phyloP scores from a whole-genome alignment of 2,329 filamentous ascomycete species.

The Lecanicillium sp. region DNA sequence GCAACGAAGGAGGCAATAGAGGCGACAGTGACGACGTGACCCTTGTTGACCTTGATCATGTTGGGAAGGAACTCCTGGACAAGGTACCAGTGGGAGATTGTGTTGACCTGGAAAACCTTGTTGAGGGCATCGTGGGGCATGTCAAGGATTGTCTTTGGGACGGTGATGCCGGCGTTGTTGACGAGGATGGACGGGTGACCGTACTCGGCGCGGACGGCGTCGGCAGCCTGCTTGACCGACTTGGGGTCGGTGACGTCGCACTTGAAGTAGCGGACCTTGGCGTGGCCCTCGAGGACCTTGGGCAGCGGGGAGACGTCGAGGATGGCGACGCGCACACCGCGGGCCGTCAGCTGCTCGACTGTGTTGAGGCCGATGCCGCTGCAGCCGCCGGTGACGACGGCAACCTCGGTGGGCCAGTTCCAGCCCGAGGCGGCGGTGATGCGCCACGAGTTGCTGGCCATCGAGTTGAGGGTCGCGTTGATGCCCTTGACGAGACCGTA shows the following conservation, averaged over 20 bases:
- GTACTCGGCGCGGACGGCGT: constrained; percentile 42
- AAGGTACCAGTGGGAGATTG: constrained; percentile 56
- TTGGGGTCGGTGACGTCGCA: constrained; percentile 56
- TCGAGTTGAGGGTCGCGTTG: constrained; percentile 11
- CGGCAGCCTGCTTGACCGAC: constrained; percentile 41
- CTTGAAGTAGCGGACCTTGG: constrained; percentile 56
- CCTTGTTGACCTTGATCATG: constrained; percentile 55
- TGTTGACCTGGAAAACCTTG: constrained; percentile 61
- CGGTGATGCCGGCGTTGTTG: constrained; percentile 37
- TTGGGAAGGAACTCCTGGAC: constrained; percentile 55
- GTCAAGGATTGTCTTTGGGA: constrained; percentile 55
- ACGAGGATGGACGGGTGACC: constrained; percentile 59
- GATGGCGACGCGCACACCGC: constrained; percentile 56
- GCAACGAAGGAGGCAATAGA: constrained; percentile 52
- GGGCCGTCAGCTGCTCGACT: constrained; percentile 52
- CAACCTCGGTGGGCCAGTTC: constrained; percentile 57
- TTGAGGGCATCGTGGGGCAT: constrained; percentile 47
- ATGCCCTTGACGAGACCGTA: constrained; percentile 8
- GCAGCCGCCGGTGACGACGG: constrained; percentile 63
- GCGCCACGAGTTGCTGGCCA: constrained; percentile 9
- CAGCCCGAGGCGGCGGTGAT: constrained; percentile 29
- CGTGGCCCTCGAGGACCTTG: constrained; percentile 21
- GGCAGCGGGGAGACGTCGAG: constrained; percentile 45
- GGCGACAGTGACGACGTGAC: constrained; percentile 62
- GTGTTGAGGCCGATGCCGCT: constrained; percentile 61